Conservation (phyloP, 2,329 filamentous ascomycete genomes). For the Arthroderma sp. region DNA sequence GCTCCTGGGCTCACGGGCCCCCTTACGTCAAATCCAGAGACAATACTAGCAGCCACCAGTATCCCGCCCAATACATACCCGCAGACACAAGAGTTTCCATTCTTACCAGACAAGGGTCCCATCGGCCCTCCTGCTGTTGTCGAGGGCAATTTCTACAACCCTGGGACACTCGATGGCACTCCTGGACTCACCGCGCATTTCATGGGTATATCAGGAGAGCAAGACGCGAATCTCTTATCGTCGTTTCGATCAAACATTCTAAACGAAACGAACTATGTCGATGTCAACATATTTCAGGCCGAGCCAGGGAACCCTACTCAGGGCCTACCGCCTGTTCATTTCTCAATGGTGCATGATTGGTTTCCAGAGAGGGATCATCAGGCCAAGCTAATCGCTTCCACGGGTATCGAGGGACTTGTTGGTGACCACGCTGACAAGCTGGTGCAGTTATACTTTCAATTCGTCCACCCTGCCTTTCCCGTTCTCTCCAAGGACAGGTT, state of each 20-base stretch:
- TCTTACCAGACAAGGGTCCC: neutral
- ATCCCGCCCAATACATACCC: neutral
- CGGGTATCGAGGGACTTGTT: constrained; percentile 32
- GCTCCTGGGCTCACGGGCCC: neutral
- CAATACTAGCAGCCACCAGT: neutral
- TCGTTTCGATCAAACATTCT: constrained; percentile 36
- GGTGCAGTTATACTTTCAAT: constrained; percentile 34
- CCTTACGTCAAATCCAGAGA: neutral
- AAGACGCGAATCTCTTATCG: constrained; percentile 33
- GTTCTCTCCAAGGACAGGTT: neutral
- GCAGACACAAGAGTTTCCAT: neutral
- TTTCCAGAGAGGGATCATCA: constrained; percentile 33
- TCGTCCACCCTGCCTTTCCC: constrained; percentile 33
- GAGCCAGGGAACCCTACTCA: constrained; percentile 22
- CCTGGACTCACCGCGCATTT: neutral
- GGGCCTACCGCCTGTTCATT: constrained; percentile 33
- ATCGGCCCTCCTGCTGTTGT: neutral
- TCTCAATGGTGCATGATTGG: constrained; percentile 32
- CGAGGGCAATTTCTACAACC: neutral
- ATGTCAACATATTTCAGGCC: constrained; percentile 34
- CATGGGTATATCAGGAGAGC: neutral
- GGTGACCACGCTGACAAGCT: constrained; percentile 29
- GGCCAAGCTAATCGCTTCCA: constrained; percentile 27
- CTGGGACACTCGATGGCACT: neutral
- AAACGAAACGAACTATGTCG: constrained; percentile 31